Conservation (phyloP, 192 early-diverging fungal genomes). For the Backusella parvicylindrica region DNA sequence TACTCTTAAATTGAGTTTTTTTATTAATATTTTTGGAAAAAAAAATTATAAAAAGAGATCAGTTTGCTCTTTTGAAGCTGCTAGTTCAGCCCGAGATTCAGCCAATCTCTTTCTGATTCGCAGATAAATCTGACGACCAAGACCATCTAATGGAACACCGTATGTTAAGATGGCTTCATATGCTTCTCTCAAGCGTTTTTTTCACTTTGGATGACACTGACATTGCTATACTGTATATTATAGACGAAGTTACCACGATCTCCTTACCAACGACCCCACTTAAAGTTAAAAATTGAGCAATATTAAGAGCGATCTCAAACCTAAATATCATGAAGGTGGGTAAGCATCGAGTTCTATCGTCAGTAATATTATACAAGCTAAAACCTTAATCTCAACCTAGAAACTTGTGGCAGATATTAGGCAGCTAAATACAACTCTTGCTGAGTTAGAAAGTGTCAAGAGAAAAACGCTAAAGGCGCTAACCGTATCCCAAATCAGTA, state of each 20-base stretch:
- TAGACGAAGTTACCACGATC: background rate
- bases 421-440: background rate
- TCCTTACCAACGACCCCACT: background rate
- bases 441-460: background rate
- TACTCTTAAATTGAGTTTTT: too few relatives aligned
- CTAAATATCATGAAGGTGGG: background rate
- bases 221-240: background rate
- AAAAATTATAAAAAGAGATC: too few relatives aligned
- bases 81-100: too few relatives aligned
- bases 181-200: too few relatives aligned
- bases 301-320: background rate
- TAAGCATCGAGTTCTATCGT: background rate
- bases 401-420: background rate
- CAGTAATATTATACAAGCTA: background rate
- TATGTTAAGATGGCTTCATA: too few relatives aligned
- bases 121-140: too few relatives aligned
- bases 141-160: too few relatives aligned
- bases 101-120: too few relatives aligned
- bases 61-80: too few relatives aligned
- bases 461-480: background rate
- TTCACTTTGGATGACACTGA: too few relatives aligned
- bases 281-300: background rate
- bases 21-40: too few relatives aligned
- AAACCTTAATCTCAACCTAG: background rate
- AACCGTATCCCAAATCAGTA: background rate